Base-by-base conservation (phyloP, 2,329 filamentous ascomycete species). In the Cladobotryum mycophilum region DNA sequence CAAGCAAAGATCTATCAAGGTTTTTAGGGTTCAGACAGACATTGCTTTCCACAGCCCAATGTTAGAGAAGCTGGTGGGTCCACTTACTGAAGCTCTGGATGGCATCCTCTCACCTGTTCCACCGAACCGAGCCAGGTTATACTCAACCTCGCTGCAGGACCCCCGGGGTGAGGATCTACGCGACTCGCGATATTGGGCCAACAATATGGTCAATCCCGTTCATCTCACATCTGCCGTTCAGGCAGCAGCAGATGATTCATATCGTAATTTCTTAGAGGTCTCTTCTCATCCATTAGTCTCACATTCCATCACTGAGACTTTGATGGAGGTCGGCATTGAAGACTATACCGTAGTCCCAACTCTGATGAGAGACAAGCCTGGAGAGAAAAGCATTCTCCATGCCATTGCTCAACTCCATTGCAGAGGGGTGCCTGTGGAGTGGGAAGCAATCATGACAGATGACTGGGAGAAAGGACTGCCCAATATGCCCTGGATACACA, bases 181-280 rank as follows among this genome's bases (percentile, higher is more conserved):
- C 7, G 45, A 47, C n/a, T n/a, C 36, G 18, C 35, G 33, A 8
- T 54, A 54, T 33, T 54, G 52, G 52, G 45, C 40, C 45, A 54
- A 46, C 22, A 54, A 54, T 40, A 55, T 55, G 53, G 38, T 53
- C 17, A 50, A 51, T 17, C 53, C 53, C 2, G 53, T 55, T 7
- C 47, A 25, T 11, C 45, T 55, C 2, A 48, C 20, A 12, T 36
- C 45, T 35, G 49, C 49, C 6, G 45, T 54, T 6, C 35, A 49
- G 17, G 45, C 52, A 5, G 49, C 49, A 9, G 49, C 18, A 14
- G 48, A 51, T 13, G 52, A 54, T 35, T 35, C 34, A 4, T 45
- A 54, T 33, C 48, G 52, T 12, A 15, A 47, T n/a, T 54, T 54
- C 22, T 13, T 54, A 5, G 52, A 54, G 33, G 30, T 54, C 3